A percentile compares a stretch with the other conserved stretches of the same genome.
phyloP scores from a whole-genome alignment of 2,329 filamentous ascomycete species.

The Nectriaceae sp. region DNA sequence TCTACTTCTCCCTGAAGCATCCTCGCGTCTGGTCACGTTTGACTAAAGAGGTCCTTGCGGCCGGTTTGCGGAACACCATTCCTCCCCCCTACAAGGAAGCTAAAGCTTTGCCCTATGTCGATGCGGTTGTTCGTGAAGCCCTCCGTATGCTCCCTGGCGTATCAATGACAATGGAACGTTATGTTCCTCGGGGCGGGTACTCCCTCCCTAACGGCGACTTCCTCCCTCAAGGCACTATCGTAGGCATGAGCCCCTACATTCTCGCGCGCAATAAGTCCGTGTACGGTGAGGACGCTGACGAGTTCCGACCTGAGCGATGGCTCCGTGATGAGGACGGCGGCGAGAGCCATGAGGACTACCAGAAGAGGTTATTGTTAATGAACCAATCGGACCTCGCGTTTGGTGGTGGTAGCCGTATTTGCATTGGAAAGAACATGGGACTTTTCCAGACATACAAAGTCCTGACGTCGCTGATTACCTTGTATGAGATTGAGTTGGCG shows the following conservation, averaged over 20 bases:
- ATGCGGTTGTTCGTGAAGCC: constrained; percentile 49
- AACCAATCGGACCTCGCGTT: constrained; percentile 41
- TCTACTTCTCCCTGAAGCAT: constrained; percentile 26
- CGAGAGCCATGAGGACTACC: constrained; percentile 17
- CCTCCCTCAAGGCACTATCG: constrained; percentile 33
- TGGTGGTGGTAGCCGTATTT: constrained; percentile 43
- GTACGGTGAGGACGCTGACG: constrained; percentile 44
- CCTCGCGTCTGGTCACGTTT: constrained; percentile 18
- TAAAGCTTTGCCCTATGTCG: constrained; percentile 17
- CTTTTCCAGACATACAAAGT: constrained; percentile 48
- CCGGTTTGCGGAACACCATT: constrained; percentile 3
- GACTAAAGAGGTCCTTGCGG: constrained; percentile 14
- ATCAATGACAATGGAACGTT: constrained; percentile 45
- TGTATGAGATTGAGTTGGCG: constrained; percentile 36
- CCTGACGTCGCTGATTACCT: constrained; percentile 43
- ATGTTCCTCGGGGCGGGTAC: constrained; percentile 42
- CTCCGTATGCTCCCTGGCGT: constrained; percentile 47
- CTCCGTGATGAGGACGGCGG: constrained; percentile 21
- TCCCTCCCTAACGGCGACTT: constrained; percentile 31
- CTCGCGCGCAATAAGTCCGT: constrained; percentile 36
- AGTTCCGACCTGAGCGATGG: constrained; percentile 46
- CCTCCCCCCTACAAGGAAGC: constrained; percentile 18
- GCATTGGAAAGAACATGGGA: constrained; percentile 44
- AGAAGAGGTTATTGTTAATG: constrained; percentile 34
- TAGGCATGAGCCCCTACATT: constrained; percentile 40